Evolutionary conservation across 352 stramenopile genomes (phyloP), one percentile per base, ranked within the genome.

Genomic region (Phytophthora multivora): DNA sequence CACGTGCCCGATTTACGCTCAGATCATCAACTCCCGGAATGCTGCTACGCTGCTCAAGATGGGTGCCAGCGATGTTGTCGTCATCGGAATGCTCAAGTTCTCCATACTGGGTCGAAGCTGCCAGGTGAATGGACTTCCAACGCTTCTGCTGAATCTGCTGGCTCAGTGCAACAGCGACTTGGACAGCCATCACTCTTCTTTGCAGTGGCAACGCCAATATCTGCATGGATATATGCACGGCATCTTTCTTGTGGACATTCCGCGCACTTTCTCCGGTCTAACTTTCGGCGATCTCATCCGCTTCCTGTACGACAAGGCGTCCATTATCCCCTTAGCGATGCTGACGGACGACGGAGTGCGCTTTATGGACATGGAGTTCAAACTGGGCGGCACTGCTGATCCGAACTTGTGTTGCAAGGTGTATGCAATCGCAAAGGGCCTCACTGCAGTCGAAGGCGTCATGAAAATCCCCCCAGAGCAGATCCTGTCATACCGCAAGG

Each of bases 331-430:
- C 3, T 28, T 93, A 7, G 85, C 82, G 0, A 80, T 93, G 67
- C 70, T 91, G 0, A 88, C 79, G 0, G 80, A 88, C 15, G 72
- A 82, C 36, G 77, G 80, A 9, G 81, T 89, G 12, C 71, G 86
- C 39, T 85, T 91, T 21, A 75, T 90, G 10, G 83, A 91, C 42
- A 82, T 88, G 65, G 80, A 90, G 11, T 93, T 91, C 61, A 93
- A 93, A 53, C 59, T 93, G 6, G 85, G 85, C 2, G 79, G 66
- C 1, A 90, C 80, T 0, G 80, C 85, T 1, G 85, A 93, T 31
- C 85, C 85, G 4, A 91, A 89, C 36, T 26, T 90, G 38, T 93
- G 85, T 59, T 91, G 85, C 64, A 93, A 91, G 35, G 76, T 93
- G 16, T 93, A 90, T 45, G 80, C 78, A 2, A 80, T 93, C 33